Evolutionary conservation across 2,329 filamentous ascomycete genomes (phyloP).

Genomic region (Colletotrichum limetticola): DNA sequence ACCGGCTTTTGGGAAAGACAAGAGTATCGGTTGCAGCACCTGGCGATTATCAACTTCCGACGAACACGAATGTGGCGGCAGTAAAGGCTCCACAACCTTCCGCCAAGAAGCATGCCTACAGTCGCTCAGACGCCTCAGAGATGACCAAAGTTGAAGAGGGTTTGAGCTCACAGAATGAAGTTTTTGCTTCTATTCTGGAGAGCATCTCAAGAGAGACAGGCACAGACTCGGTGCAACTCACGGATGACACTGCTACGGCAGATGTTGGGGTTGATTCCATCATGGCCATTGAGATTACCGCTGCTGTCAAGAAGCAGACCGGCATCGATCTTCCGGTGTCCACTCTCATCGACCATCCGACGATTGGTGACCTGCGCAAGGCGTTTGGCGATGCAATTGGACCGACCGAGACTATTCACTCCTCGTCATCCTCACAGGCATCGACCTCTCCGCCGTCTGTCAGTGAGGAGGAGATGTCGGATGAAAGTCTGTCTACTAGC

Average conservation of each 20-base stretch:
- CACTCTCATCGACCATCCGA: neutral
- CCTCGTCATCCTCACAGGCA: neutral
- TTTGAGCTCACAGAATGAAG: neutral
- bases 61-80: too few relatives aligned
- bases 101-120: too few relatives aligned
- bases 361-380: neutral
- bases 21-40: too few relatives aligned
- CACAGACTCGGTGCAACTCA: constrained; percentile 44
- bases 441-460: neutral
- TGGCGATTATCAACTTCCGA: too few relatives aligned
- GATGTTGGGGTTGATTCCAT: constrained; percentile 14
- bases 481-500: neutral
- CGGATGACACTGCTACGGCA: neutral
- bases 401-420: too few relatives aligned
- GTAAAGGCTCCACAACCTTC: too few relatives aligned
- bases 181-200: neutral
- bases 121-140: neutral
- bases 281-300: constrained; percentile 9
- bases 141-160: neutral
- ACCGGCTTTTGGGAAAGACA: neutral
- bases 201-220: neutral
- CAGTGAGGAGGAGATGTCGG: neutral
- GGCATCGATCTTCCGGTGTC: neutral
- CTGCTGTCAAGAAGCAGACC: neutral
- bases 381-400: neutral